phyloP scores from a whole-genome alignment of 257 asterid species.

The Apocynum venetum region DNA sequence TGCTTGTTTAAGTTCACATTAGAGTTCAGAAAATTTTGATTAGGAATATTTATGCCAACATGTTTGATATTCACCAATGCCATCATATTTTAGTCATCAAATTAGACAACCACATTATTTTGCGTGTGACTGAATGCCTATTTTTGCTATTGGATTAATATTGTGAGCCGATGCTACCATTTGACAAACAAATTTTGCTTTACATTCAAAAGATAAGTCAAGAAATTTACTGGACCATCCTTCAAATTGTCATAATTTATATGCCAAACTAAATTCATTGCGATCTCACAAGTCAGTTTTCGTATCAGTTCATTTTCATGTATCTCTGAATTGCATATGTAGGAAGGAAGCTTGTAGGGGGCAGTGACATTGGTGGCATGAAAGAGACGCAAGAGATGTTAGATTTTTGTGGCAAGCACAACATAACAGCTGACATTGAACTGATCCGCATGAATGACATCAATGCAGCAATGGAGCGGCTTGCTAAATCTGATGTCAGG shows the following conservation, averaged over 20 bases:
- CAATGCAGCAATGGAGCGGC: slow-evolving; percentile 52
- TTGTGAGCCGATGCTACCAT: too few relatives aligned
- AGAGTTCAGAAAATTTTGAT: too few relatives aligned
- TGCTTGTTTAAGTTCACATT: too few relatives aligned
- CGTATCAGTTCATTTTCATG: not conserved
- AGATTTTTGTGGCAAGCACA: slow-evolving; percentile 55
- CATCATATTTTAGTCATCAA: too few relatives aligned
- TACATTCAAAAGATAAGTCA: not conserved
- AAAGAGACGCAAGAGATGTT: slow-evolving; percentile 74
- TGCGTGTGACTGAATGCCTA: too few relatives aligned
- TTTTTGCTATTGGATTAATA: too few relatives aligned
- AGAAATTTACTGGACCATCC: not conserved
- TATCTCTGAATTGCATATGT: not conserved
- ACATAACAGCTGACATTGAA: slow-evolving; percentile 52
- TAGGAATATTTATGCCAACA: too few relatives aligned
- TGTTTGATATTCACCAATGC: too few relatives aligned
- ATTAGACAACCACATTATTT: too few relatives aligned
- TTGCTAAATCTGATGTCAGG: slow-evolving; percentile 56
- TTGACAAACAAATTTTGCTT: too few relatives aligned
- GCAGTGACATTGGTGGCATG: slow-evolving; percentile 57
- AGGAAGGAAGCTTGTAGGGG: slow-evolving; percentile 61
- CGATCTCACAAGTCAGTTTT: too few relatives aligned
- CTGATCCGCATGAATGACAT: slow-evolving; percentile 37
- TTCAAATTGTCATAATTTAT: not conserved
- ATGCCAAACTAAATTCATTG: too few relatives aligned